A percentile compares a stretch with the other conserved stretches of the same genome.
Evolutionary conservation across 352 stramenopile species (phyloP).

Genomic region (Phytophthora meadii): DNA sequence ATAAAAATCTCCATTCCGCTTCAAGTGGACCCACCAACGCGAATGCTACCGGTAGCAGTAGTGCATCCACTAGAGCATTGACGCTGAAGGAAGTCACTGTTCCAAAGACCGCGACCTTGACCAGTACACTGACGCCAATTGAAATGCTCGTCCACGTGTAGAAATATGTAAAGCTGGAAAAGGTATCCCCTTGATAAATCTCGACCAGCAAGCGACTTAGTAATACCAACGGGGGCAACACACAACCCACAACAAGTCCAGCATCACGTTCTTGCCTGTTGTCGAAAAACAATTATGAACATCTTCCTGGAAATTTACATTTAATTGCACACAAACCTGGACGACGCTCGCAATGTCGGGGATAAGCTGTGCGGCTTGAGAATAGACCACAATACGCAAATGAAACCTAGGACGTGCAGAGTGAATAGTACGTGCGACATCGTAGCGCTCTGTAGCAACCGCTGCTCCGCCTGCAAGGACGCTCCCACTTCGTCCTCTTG

Average conservation of each 20-base stretch:
- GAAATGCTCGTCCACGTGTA: constrained; percentile 66
- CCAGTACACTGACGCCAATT: constrained; percentile 49
- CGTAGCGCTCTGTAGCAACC: constrained; percentile 36
- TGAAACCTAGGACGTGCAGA: constrained; percentile 42
- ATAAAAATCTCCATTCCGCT: constrained; percentile 37
- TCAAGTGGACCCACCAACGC: constrained; percentile 39
- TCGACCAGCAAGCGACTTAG: constrained; percentile 59
- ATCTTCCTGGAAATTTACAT: constrained; percentile 3
- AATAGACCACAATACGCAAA: constrained; percentile 36
- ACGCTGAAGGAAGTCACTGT: constrained; percentile 45
- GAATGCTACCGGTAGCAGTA: constrained; percentile 44
- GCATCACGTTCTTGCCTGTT: constrained; percentile 60
- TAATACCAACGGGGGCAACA: constrained; percentile 64
- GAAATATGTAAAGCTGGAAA: constrained; percentile 56
- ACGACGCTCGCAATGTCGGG: constrained; percentile 25
- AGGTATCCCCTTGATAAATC: constrained; percentile 28
- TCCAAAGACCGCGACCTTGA: constrained; percentile 52
- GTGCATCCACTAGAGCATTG: constrained; percentile 46
- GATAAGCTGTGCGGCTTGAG: constrained; percentile 23
- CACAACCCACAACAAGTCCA: constrained; percentile 65
- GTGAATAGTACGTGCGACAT: constrained; percentile 37
- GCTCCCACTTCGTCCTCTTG: constrained; percentile 7
- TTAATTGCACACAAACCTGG: constrained; percentile 24
- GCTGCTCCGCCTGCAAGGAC: constrained; percentile 31
- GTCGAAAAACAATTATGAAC: constrained; percentile 2